phyloP scores from a whole-genome alignment of 1,284 basidiomycete genomes.

The Moniliophthora roreri region DNA sequence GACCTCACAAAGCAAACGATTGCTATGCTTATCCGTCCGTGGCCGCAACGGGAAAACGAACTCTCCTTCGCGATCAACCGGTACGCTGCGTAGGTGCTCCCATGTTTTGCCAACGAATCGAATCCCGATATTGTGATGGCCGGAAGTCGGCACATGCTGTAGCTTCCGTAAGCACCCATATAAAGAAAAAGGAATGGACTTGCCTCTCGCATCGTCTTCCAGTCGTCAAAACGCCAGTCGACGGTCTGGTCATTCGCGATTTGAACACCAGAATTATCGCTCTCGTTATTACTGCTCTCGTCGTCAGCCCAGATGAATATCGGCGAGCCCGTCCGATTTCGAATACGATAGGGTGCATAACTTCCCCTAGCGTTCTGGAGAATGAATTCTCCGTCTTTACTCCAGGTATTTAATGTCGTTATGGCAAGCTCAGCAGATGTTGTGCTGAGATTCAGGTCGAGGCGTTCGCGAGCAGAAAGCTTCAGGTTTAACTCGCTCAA shows the following conservation, averaged over 20 bases:
- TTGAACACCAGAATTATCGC: constrained; percentile 50
- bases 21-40: constrained; percentile 70
- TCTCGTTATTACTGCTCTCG: constrained; percentile 48
- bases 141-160: constrained; percentile 79
- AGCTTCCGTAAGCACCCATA: constrained; percentile 13
- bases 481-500: constrained; percentile 60
- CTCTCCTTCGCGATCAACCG: constrained; percentile 94
- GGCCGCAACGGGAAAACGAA: constrained; percentile 88
- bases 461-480: constrained; percentile 77
- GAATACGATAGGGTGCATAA: constrained; percentile 92
- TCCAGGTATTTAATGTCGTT: constrained; percentile 74
- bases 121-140: constrained; percentile 82
- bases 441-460: constrained; percentile 92
- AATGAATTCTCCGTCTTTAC: constrained; percentile 71
- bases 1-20: constrained; percentile 90
- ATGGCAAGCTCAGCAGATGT: constrained; percentile 88
- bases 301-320: constrained; percentile 83
- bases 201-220: constrained; percentile 93
- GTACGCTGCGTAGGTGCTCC: constrained; percentile 89
- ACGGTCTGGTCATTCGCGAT: constrained; percentile 75
- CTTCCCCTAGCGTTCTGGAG: constrained; percentile 78
- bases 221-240: constrained; percentile 98
- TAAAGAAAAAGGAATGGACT: constrained; percentile 15
- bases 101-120: constrained; percentile 88
- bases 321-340: constrained; percentile 87